Percentiles rank a stretch among this genome's conserved stretches.
These are phyloP conservation scores for Opeltia flavorubescens DNA, from an alignment of 495 filamentous ascomycete genomes.

Conservation along the genomic window DNA sequence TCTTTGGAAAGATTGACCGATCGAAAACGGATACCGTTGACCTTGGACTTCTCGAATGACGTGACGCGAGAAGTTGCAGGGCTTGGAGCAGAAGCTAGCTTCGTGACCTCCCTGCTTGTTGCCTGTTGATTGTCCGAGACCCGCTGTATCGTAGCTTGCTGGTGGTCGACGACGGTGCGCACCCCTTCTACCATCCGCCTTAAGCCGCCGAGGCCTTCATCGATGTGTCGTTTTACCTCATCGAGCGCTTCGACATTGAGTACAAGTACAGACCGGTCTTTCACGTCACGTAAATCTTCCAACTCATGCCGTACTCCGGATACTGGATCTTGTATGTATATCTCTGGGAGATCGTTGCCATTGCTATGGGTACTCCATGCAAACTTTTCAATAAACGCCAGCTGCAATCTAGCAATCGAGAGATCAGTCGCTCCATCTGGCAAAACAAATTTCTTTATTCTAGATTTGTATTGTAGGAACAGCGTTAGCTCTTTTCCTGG, in stretches of 20 bases:
- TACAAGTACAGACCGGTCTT: conserved; percentile 84
- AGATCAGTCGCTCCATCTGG: conserved; percentile 69
- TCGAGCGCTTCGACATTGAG: conserved; percentile 91
- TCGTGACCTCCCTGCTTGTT: conserved; percentile 78
- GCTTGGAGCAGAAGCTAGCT: conserved; percentile 56
- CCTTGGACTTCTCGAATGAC: conserved; percentile 22
- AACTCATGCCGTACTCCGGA: conserved; percentile 92
- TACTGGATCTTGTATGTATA: conserved; percentile 91
- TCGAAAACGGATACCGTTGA: conserved; percentile 8
- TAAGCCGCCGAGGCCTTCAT: conserved; percentile 76
- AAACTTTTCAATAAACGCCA: conserved; percentile 99
- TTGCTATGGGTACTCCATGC: conserved; percentile 95
- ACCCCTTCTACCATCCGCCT: conserved; percentile 69
- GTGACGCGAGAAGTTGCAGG: conserved; percentile 18
- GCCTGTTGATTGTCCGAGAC: conserved; percentile 91
- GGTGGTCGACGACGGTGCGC: conserved; percentile 62
- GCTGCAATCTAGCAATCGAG: conserved; percentile 72
- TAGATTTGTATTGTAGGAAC: conserved; percentile 94
- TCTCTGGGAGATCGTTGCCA: conserved; percentile 84
- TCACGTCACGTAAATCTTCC: conserved; percentile 88
- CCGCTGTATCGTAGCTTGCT: conserved; percentile 61
- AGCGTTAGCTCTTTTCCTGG: conserved; percentile 80
- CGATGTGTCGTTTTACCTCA: conserved; percentile 91
- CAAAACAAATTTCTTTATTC: conserved; percentile 91
- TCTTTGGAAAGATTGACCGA: conserved; percentile 18